Evolutionary conservation across 2,329 filamentous ascomycete species (phyloP), one percentile per base, ranked within the genome.

Genomic region (Colletotrichum euphorbiae): DNA sequence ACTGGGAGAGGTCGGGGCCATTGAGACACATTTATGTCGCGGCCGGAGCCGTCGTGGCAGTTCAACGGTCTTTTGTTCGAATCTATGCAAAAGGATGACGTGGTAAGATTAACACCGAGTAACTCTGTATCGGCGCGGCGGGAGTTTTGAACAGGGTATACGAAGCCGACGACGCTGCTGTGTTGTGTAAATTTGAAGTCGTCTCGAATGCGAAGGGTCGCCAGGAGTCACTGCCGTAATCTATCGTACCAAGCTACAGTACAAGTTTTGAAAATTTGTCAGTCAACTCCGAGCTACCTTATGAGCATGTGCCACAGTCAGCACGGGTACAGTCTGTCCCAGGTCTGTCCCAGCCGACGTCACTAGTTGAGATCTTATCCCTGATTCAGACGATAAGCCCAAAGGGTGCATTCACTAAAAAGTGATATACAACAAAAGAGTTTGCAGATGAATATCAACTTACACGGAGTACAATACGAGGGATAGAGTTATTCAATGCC

Each of bases 1-100:
- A 6, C 62, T 64, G 8, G 68, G 66, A 11, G 68, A 69, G 19
- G n/a, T 43, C 11, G 66, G 43, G 21, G 69, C 69, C 71, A 71
- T 71, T 38, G 31, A 52, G 31, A 21, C 33, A 48, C 62, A 56
- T 67, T 11, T 24, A 42, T 24, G 36, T 48, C 33, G 46, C 24
- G 38, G 6, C n/a, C 40, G n/a, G 17, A 17, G 28, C 45, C 42
- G 60, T 33, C 45, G 56, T 42, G 58, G 33, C 58, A 28, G 31
- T 38, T n/a, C 9, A 19, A 24, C 24, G 13, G 6, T 19, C n/a
- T 19, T 45, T 36, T 6, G 38, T n/a, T 8, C 28, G 28, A 17
- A 21, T n/a, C n/a, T 21, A 15, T 33, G 15, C 15, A 2, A 24
- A 19, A 40, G 19, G 19, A 38, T 54, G 48, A 31, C 48, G 48